Evolutionary conservation across 2,329 filamentous ascomycete genomes (phyloP), one percentile per base, ranked within the genome.

Genomic region (Hypoxylon rubiginosum): DNA sequence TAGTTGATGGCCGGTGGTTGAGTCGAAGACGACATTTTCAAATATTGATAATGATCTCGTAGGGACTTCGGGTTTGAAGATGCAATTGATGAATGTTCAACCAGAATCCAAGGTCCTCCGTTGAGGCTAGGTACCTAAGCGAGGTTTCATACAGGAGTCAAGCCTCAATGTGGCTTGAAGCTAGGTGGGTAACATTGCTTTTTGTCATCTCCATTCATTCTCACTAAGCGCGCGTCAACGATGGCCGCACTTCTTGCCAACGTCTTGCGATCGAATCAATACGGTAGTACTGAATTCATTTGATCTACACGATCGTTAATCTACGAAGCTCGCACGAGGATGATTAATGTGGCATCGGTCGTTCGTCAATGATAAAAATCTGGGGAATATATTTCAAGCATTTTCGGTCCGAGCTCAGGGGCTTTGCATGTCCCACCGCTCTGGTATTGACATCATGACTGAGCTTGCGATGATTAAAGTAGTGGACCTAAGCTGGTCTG

Each of bases 1-100:
- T 96, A 97, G 82, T 94, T 94, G 82, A 97, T 85, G 69, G 89
- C 79, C 15, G 85, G 82, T 24, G 86, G 86, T 24, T 81, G 78
- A 28, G 73, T 68, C 26, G 68, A 61, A 51, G 71, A 67, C 24
- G 72, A 65, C 75, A 76, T 77, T 19, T 53, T 19, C 6, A 30
- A 7, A 34, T 3, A 24, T 36, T 2, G n/a, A 30, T 17, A 36
- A 10, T 7, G 26, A 24, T 28, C 24, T 28, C 45, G 13, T 11
- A 28, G 6, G 21, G 15, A 8, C 10, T 48, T 15, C 6, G 13
- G 19, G 32, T 4, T 30, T 17, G 15, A 49, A 24, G 30, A 36
- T n/a, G 26, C 26, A 39, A 3, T 21, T 39, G 32, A 15, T 52
- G 49, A 52, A 39, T 21, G 49, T n/a, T 50, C 24, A 26, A 17